A percentile compares a stretch with the other conserved stretches of the same genome.
Conservation (phyloP, 768 basidiomycete species). For the Boletus subcaerulescens region DNA sequence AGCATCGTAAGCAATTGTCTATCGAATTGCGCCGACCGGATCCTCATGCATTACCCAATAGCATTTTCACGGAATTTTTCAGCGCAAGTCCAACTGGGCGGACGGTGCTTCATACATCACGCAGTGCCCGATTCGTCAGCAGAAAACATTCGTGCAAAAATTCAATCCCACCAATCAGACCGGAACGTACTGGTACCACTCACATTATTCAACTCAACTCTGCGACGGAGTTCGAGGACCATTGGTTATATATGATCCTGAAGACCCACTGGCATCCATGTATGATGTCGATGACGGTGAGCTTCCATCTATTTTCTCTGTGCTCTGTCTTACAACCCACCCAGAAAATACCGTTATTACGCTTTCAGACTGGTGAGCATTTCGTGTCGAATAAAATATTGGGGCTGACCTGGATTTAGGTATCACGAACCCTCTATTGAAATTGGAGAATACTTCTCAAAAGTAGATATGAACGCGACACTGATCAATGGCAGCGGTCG, state of each 20-base stretch:
- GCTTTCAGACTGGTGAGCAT: constrained; percentile 1
- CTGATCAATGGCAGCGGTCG: constrained; percentile 7
- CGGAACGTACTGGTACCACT: constrained; percentile 46
- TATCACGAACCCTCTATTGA: not conserved
- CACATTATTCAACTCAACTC: not conserved
- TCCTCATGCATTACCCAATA: constrained; percentile 4
- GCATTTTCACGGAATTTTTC: constrained; percentile 6
- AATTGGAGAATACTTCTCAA: not conserved
- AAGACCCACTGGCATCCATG: constrained; percentile 15
- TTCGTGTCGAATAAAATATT: not conserved
- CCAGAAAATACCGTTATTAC: constrained; percentile 37
- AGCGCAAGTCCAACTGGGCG: constrained; percentile 6
- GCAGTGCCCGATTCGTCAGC: constrained; percentile 4
- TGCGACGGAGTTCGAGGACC: constrained; percentile 26
- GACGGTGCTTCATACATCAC: not conserved
- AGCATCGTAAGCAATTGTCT: constrained; percentile 28
- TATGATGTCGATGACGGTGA: constrained; percentile 45
- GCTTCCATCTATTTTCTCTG: not conserved
- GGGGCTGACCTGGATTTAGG: not conserved
- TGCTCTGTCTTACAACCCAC: not conserved
- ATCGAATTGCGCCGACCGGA: not conserved
- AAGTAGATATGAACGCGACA: not conserved
- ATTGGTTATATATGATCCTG: constrained; percentile 13
- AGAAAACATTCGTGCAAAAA: constrained; percentile 34
- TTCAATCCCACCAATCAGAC: constrained; percentile 22